Base-by-base conservation (phyloP, 805 yeast genomes). In the Clavispora asparagi region DNA sequence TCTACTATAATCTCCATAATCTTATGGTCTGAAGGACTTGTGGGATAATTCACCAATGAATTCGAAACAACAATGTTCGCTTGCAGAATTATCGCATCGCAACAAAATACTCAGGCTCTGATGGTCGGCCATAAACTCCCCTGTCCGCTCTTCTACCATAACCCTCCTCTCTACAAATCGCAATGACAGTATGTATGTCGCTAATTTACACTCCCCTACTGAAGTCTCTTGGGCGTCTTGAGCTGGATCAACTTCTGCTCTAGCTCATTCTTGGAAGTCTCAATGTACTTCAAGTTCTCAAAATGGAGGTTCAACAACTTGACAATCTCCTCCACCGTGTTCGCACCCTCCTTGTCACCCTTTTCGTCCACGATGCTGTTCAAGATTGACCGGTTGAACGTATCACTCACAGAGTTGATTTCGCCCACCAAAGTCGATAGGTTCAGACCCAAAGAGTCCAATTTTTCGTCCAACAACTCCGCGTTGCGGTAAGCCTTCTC, bases 401-500 rank as follows among this genome's bases (percentile, higher is more conserved):
- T 82, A 49, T 84, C 87, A 57, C 92, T 85, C 6, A 89, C 90
- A 31, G 81, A 82, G 62, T 91, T 90, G 47, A 90, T 85, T 63
- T 90, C 96, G 23, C 78, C 76, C 40, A 90, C 87, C 59, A 90
- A 72, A 0, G 90, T 77, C 2, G 87, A 69, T 56, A 90, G 77
- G 60, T 88, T 90, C 30, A 79, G 74, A 8, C 95, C 95, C 60
- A 94, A 72, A 11, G 78, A 69, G 54, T 85, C 95, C 50, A 94
- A 69, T 59, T 85, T 87, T 55, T 83, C 90, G 61, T 88, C 95
- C 51, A 94, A 71, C 37, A 81, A 72, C 60, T 90, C 95, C 0
- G 98, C 97, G 29, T 90, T 78, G 51, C 78, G 82, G 63, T 92
- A 94, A 0, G 96, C 95, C 54, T 85, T 85, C 60, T 85, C 92